Evolutionary conservation across 306 rosid genomes (phyloP).

Genomic region (Fragaria nilgerrensis): DNA sequence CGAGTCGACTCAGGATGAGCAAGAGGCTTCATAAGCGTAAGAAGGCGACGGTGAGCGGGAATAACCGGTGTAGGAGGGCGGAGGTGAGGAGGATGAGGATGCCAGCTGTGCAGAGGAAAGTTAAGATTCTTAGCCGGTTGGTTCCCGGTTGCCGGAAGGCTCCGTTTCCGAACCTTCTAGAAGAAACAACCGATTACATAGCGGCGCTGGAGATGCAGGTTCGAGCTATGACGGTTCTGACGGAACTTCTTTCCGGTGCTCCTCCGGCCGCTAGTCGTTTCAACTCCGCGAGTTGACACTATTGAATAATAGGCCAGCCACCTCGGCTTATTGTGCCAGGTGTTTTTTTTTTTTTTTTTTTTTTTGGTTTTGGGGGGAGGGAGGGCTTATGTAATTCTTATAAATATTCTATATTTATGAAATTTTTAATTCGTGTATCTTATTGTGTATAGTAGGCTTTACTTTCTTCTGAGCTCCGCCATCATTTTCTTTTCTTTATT

Average conservation of each 20-base stretch:
- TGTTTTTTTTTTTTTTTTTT: slow-evolving; percentile 16
- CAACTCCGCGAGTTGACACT: slow-evolving; percentile 37
- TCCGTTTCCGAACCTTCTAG: slow-evolving; percentile 77
- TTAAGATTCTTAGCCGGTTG: slow-evolving; percentile 59
- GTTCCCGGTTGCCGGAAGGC: slow-evolving; percentile 88
- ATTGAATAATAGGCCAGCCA: neutral
- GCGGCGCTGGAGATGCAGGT: slow-evolving; percentile 95
- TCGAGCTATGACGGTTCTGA: slow-evolving; percentile 66
- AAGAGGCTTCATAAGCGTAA: slow-evolving; percentile 35
- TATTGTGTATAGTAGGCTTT: slow-evolving; percentile 50
- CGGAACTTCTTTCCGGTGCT: slow-evolving; percentile 57
- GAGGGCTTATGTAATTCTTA: slow-evolving; percentile 12
- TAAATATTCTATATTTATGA: slow-evolving; percentile 31
- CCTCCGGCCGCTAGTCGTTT: slow-evolving; percentile 32
- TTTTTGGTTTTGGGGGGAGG: neutral
- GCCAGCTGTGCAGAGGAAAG: slow-evolving; percentile 61
- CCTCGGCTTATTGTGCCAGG: slow-evolving; percentile 54
- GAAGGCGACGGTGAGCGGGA: slow-evolving; percentile 40
- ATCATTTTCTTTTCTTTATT: neutral
- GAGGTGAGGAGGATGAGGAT: slow-evolving; percentile 25
- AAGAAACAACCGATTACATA: slow-evolving; percentile 79
- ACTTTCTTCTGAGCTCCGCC: slow-evolving; percentile 31
- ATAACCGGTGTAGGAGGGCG: slow-evolving; percentile 37
- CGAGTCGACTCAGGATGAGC: slow-evolving; percentile 37
- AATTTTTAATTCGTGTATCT: slow-evolving; percentile 52